phyloP scores from a whole-genome alignment of 495 filamentous ascomycete genomes.

The Trichoderma orchidacearum region DNA sequence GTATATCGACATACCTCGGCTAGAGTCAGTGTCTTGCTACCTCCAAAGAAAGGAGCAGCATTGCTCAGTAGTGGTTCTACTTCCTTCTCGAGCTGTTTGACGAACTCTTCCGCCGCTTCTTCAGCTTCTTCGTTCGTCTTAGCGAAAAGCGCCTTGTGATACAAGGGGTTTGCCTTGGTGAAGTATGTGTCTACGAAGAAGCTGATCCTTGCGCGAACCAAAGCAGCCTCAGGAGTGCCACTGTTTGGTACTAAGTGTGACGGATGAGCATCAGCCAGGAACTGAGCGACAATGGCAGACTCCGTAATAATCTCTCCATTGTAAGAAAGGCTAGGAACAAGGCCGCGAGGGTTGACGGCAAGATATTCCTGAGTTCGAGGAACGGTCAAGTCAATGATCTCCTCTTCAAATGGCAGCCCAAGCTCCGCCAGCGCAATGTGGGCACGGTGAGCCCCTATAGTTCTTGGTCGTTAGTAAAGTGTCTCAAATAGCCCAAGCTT shows the following conservation, averaged over 20 bases:
- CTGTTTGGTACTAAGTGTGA: slow-evolving; percentile 36
- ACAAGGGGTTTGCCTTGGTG: slow-evolving; percentile 40
- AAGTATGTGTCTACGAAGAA: slow-evolving; percentile 71
- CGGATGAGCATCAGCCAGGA: slow-evolving; percentile 45
- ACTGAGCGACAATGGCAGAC: slow-evolving; percentile 57
- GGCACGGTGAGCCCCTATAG: slow-evolving; percentile 55
- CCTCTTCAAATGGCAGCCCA: slow-evolving; percentile 60
- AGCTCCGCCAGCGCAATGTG: slow-evolving; percentile 68
- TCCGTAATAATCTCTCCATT: slow-evolving; percentile 63
- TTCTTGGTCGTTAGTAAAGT: not conserved
- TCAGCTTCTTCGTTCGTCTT: slow-evolving; percentile 24
- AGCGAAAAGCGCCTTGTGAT: slow-evolving; percentile 28
- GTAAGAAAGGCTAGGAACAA: slow-evolving; percentile 62
- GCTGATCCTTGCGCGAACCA: slow-evolving; percentile 49
- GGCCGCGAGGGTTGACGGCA: slow-evolving; percentile 70
- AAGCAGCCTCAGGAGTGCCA: slow-evolving; percentile 22
- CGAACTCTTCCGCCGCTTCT: slow-evolving; percentile 22
- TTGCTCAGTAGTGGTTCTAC: slow-evolving; percentile 57
- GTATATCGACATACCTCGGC: slow-evolving; percentile 69
- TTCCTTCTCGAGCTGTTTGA: slow-evolving; percentile 51
- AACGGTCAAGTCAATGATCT: slow-evolving; percentile 58
- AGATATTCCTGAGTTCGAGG: slow-evolving; percentile 79
- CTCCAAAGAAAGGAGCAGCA: slow-evolving; percentile 70
- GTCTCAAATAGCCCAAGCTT: too few relatives aligned
- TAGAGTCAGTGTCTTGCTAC: slow-evolving; percentile 56